phyloP scores from a whole-genome alignment of 2,329 filamentous ascomycete genomes.

The Endoconidiophora polonica region DNA sequence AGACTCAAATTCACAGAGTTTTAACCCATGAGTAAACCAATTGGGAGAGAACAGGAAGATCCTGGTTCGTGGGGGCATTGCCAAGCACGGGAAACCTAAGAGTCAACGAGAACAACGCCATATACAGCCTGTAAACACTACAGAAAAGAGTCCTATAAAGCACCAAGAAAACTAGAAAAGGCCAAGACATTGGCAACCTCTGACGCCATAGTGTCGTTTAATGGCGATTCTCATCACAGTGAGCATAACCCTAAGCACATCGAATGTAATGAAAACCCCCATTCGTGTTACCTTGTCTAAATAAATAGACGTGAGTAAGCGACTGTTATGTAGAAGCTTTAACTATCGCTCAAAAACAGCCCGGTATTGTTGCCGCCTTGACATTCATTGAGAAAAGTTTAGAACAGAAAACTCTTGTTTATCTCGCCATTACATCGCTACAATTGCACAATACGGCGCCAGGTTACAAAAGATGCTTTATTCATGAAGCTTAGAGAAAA shows the following conservation, averaged over 20 bases:
- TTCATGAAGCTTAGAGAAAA: background rate
- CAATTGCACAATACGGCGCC: background rate
- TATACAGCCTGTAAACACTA: background rate
- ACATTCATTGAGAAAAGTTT: background rate
- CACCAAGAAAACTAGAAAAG: background rate
- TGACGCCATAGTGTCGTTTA: background rate
- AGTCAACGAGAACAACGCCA: background rate
- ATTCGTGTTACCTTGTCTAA: too few species aligned
- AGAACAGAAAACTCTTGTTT: background rate
- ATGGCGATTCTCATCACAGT: background rate
- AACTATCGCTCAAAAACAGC: too few species aligned
- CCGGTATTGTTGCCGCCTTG: too few species aligned
- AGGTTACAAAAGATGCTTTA: background rate
- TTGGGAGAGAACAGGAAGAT: too few species aligned
- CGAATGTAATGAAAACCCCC: too few species aligned
- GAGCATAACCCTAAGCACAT: too few species aligned
- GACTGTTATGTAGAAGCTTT: too few species aligned
- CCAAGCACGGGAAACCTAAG: background rate
- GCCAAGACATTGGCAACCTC: conserved; percentile 3
- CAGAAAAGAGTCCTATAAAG: background rate
- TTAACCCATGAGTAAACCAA: too few species aligned
- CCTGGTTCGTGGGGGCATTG: background rate
- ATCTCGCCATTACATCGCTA: background rate
- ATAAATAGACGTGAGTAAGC: too few species aligned
- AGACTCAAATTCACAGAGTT: too few species aligned